Base-by-base conservation (phyloP, 345 rosid genomes). In the Salix arbutifolia region DNA sequence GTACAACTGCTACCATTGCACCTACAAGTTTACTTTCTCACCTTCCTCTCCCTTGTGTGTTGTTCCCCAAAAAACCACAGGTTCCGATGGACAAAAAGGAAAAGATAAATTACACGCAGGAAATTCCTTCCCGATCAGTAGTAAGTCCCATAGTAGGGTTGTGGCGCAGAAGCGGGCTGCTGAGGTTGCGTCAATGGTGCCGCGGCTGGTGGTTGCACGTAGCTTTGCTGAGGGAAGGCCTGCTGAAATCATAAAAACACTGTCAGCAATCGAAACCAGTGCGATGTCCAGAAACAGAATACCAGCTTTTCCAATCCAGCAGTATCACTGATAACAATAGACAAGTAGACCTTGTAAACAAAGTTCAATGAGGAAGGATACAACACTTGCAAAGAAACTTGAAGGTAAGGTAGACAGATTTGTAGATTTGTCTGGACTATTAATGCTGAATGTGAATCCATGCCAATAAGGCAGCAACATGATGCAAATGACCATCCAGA, bases 131-230 rank as follows among this genome's bases (percentile, higher is more conserved):
- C 38, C 13, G n/a, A 46, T 79, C 71, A 90, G 79, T 90, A 90
- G 81, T 88, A 89, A 70, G 77, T 70, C 33, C 90, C 91, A 65
- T 88, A 90, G 68, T 90, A 93, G 3, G 88, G 85, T 85, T 91
- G 98, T 3, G 93, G 82, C 23, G 71, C 90, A 30, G 91, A 9
- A 10, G 89, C 86, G 3, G 90, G 83, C 78, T 85, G 92, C 80
- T 87, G 95, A 0, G 83, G 80, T 4, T 92, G 89, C 9, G 88
- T 79, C 79, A 86, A 64, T 2, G 85, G 69, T 13, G 89, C 79
- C 1, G 83, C 84, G 23, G 86, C 90, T 18, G 88, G 50, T 8
- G 93, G 97, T 66, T 91, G 92, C 0, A 81, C 94, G 8, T 90
- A 89, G 68, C 85, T 85, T 69, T 91, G 97, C 64, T 91, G 87